These are phyloP conservation scores for Debaryomyces sp. DNA, from an alignment of 1,139 yeast genomes.

Conservation along the genomic window DNA sequence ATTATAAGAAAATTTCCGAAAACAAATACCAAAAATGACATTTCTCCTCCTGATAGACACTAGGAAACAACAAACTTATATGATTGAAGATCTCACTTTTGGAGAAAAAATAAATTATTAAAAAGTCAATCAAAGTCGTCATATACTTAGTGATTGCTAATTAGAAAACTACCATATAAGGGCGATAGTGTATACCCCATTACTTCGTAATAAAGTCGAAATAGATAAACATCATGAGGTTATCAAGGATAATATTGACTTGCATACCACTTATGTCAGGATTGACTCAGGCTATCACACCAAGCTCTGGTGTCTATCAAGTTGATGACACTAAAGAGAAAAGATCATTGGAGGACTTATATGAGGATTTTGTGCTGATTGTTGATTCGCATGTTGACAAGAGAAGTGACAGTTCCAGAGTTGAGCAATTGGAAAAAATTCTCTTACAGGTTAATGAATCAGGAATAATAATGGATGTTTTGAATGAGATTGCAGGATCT, in stretches of 20 bases:
- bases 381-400: not conserved
- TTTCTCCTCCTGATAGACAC: slow-evolving; percentile 1
- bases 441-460: slow-evolving; percentile 29
- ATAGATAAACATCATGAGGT: not conserved
- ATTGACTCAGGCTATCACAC: not conserved
- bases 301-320: slow-evolving; percentile 2
- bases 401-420: slow-evolving; percentile 3
- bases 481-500: slow-evolving; percentile 33
- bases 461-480: slow-evolving; percentile 30
- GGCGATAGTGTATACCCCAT: not conserved
- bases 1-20: slow-evolving; percentile 2
- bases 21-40: slow-evolving; percentile 4
- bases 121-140: not conserved
- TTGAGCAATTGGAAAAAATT: slow-evolving; percentile 24
- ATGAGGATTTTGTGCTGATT: slow-evolving; percentile 1
- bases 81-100: not conserved
- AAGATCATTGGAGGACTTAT: not conserved
- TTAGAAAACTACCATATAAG: not conserved
- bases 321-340: not conserved
- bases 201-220: not conserved
- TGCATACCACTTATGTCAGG: not conserved
- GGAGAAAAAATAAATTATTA: not conserved
- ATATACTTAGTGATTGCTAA: not conserved
- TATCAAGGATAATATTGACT: slow-evolving; percentile 3
- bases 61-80: not conserved